Conservation (phyloP, 2,329 filamentous ascomycete genomes). For the Ophiocordyceps polyrhachis-furcata region DNA sequence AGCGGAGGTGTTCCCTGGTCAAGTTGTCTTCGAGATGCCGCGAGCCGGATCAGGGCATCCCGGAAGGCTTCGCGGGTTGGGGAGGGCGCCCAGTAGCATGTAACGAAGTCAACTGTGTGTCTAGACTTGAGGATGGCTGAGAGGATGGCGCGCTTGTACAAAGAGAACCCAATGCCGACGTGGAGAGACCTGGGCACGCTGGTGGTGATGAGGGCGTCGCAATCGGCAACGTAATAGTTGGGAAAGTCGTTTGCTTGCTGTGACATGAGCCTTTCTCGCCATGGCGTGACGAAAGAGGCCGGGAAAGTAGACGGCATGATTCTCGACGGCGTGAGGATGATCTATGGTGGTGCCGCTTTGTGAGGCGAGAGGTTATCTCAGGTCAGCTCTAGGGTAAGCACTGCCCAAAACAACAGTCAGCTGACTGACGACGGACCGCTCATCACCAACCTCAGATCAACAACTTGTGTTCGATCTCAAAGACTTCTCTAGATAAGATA, state of each 20-base stretch:
- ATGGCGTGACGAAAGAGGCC: conserved; percentile 18
- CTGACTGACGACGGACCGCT: too few species aligned
- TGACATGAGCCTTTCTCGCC: conserved; percentile 15
- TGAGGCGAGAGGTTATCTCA: neutral
- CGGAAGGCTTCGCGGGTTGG: conserved; percentile 37
- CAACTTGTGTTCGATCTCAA: too few species aligned
- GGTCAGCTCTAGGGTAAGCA: neutral
- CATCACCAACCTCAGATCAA: too few species aligned
- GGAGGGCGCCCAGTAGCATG: conserved; percentile 66
- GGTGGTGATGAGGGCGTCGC: conserved; percentile 27
- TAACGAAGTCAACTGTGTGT: conserved; percentile 54
- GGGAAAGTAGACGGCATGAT: conserved; percentile 12
- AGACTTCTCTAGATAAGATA: too few species aligned
- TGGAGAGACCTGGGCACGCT: conserved; percentile 28
- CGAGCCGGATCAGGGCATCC: conserved; percentile 39
- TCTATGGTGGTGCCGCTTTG: neutral
- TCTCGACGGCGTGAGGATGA: neutral
- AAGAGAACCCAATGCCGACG: conserved; percentile 37
- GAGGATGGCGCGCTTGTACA: conserved; percentile 35
- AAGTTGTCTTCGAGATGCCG: conserved; percentile 17
- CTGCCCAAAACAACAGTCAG: too few species aligned
- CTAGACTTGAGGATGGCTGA: conserved; percentile 42
- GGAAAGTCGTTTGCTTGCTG: conserved; percentile 25
- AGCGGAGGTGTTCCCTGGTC: conserved; percentile 18
- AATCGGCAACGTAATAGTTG: conserved; percentile 24